Base-by-base conservation (phyloP, 305 asterid genomes). In the Fraxinus sp. region DNA sequence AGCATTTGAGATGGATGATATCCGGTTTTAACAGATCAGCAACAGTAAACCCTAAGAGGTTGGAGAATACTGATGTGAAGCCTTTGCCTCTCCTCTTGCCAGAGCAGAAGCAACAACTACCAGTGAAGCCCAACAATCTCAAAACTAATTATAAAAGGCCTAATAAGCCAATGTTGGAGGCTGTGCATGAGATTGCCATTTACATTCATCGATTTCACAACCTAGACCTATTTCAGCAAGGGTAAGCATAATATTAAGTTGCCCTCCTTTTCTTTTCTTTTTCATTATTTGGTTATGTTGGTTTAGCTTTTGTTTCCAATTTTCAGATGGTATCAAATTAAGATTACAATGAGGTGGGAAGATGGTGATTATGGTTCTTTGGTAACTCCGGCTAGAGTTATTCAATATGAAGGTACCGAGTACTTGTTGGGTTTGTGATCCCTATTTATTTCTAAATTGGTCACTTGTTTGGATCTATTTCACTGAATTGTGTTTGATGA, bases 141-240 rank as follows among this genome's bases (percentile, higher is more conserved):
- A 83, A 84, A 72, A 81, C 86, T 74, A 79, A 85, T 70, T 33
- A 55, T 64, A 88, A 78, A 84, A 84, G 79, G 77, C 81, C 81
- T 82, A 83, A 81, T 74, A 83, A 71, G 87, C 91, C 93, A 84
- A 89, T 88, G 91, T 81, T 89, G 87, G 99, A 94, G 86, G 91
- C 94, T 81, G 90, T 89, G 76, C 97, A 94, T 84, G 99, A 95
- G 90, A 89, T 95, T 83, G 94, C 96, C 78, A 84, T 95, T 80
- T 95, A 95, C 89, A 92, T 95, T 87, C 98, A 95, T 82, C 91
- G 98, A 79, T 95, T 95, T 91, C 99, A 95, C 90, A 95, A 95
- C 86, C 98, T 94, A 79, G 99, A 96, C 87, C 89, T 96, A 86
- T 96, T 96, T 88, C 98, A 94, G 90, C 99, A 96, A 88, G 99